Percentiles rank a stretch among this genome's conserved stretches.
These are phyloP conservation scores for Leucocoprinus sp. DNA, from an alignment of 768 basidiomycete genomes.

Conservation along the genomic window DNA sequence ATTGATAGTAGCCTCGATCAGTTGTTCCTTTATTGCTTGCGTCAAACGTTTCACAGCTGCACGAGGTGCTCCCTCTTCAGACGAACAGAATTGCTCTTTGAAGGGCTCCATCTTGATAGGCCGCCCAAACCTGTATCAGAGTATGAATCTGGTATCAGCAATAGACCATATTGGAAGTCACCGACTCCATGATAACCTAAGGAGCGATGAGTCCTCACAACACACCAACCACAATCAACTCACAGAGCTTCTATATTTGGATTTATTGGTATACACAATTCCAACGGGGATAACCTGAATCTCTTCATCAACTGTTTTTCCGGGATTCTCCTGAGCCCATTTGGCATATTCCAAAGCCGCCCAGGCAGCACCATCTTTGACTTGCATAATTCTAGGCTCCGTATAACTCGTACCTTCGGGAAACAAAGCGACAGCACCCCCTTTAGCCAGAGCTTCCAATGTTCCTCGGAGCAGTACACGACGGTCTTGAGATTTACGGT, in stretches of 20 bases:
- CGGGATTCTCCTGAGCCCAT: constrained; percentile 57
- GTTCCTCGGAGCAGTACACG: constrained; percentile 84
- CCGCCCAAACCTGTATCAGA: constrained; percentile 57
- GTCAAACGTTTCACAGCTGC: constrained; percentile 85
- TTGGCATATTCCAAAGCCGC: constrained; percentile 88
- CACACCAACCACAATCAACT: constrained; percentile 25
- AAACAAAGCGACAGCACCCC: constrained; percentile 85
- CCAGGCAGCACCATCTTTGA: constrained; percentile 94
- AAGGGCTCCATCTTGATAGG: constrained; percentile 73
- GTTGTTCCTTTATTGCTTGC: constrained; percentile 55
- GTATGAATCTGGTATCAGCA: constrained; percentile 1
- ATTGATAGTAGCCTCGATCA: constrained; percentile 78
- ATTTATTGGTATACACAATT: constrained; percentile 94
- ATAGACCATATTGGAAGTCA: constrained; percentile 5
- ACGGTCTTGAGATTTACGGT: constrained; percentile 89
- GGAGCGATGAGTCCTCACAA: not conserved
- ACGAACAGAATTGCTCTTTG: constrained; percentile 69
- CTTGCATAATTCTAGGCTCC: constrained; percentile 85
- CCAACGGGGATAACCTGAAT: constrained; percentile 73
- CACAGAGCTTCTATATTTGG: constrained; percentile 87
- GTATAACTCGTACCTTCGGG: constrained; percentile 94
- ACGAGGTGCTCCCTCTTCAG: constrained; percentile 58
- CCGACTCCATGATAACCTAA: constrained; percentile 70
- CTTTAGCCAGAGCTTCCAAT: constrained; percentile 74
- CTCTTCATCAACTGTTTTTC: constrained; percentile 32